Evolutionary conservation across 192 early-diverging fungal genomes (phyloP), one percentile per base, ranked within the genome.

Genomic region (Entomortierella beljakovae): DNA sequence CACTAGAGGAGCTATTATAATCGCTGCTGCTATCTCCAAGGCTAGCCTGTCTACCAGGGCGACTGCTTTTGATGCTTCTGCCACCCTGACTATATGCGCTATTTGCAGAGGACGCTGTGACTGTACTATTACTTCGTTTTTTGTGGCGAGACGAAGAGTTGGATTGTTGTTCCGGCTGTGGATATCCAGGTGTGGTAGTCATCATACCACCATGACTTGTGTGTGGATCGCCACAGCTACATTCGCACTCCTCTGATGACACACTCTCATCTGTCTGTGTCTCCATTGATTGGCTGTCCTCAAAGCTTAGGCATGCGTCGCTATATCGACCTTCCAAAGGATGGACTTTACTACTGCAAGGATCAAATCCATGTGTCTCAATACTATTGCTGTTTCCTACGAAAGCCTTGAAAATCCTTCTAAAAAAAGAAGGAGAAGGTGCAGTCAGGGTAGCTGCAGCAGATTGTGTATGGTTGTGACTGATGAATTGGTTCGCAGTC

Each of bases 171-270:
- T 57, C 38, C 10, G 54, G 54, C n/a, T 37, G 49, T 16, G 16
- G 56, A 22, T 15, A 31, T 22, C 26, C 1, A 16, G n/a, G 9
- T 7, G 13, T 6, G 0, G 34, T 28, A 2, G 50, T 40, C 50
- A 51, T 53, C 34, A 48, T 31, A n/a, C 28, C 3, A 16, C 35
- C 11, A 16, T 58, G 7, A 46, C 16, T 35, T 22, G 7, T 35
- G 15, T 46, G 61, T 1, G 48, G 53, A 16, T 52, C 48, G 6
- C 61, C 60, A 52, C 57, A 43, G 50, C 22, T 68, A n/a, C 66
- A 77, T 40, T 77, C 66, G 22, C 40, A 70, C 2, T 79, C 75
- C 13, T 60, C 62, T 16, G 32, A 64, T 9, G 75, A 79, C 15
- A 55, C 67, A 52, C 55, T 64, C 26, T 62, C 64, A 37, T 76